Evolutionary conservation across 805 yeast species (phyloP).

Genomic region (Candida boidinii): DNA sequence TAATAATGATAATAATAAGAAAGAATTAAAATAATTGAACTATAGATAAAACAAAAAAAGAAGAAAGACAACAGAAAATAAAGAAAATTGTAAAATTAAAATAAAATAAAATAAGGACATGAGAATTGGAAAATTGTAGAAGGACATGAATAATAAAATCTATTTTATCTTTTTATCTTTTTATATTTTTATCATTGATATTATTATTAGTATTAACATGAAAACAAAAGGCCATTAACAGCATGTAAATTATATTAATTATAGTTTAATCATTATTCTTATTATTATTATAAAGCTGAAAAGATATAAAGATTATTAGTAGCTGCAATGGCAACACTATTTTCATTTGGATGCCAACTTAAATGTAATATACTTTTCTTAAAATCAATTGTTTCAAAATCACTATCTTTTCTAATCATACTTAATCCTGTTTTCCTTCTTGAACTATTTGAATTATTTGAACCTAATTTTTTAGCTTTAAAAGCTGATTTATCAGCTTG

Average conservation of each 20-base stretch:
- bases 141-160: too few relatives aligned
- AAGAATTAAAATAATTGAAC: too few relatives aligned
- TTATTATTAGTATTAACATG: background rate
- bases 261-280: background rate
- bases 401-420: slow-evolving; percentile 55
- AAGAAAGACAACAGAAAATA: too few relatives aligned
- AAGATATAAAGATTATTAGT: slow-evolving; percentile 88
- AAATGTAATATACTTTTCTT: slow-evolving; percentile 89
- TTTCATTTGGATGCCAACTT: slow-evolving; percentile 98
- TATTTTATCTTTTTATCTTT: too few relatives aligned
- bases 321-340: slow-evolving; percentile 96
- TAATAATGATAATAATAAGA: too few relatives aligned
- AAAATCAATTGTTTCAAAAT: slow-evolving; percentile 79
- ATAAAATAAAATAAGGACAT: too few relatives aligned
- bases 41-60: too few relatives aligned
- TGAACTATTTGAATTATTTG: slow-evolving; percentile 26
- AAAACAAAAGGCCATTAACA: background rate
- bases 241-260: too few relatives aligned
- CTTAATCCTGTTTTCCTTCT: slow-evolving; percentile 4
- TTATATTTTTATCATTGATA: too few relatives aligned
- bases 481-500: slow-evolving; percentile 98
- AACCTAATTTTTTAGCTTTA: slow-evolving; percentile 63
- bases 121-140: too few relatives aligned
- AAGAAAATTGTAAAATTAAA: too few relatives aligned
- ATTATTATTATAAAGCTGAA: slow-evolving; percentile 64